Base-by-base conservation (phyloP, 1,139 yeast species). In the Geotrichum klebahnii region DNA sequence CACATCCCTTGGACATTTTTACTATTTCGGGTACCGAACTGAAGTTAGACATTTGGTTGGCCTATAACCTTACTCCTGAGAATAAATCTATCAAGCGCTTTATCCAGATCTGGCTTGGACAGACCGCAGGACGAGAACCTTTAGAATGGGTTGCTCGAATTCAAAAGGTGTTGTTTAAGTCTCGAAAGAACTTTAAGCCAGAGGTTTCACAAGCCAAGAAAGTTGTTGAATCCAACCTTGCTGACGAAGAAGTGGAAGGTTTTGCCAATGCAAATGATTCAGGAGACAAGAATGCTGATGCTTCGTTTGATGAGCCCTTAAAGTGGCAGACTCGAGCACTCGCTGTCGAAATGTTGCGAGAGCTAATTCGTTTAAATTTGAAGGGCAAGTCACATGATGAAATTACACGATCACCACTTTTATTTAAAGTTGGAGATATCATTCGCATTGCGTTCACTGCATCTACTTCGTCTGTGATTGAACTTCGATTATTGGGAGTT, bases 361-460 rank as follows among this genome's bases (percentile, higher is more conserved):
- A 74, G 39, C 67, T 85, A 37, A 66, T 86, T 16, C 55, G 71
- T 48, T 73, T 82, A 2, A 63, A 66, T 17, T 66, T 69, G 19
- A 75, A 75, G 51, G 63, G 71, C 0, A 66, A 67, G 26, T 59
- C 81, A 9, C 67, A 73, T 17, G 67, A 68, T 0, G 59, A 61
- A 34, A 45, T 53, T 37, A 37, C 44, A 2, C 34, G 17, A 10
- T 55, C 61, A 8, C 57, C 62, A 2, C 65, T 86, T 32, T 72
- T 79, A 5, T 65, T 73, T 0, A 77, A 75, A 51, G 76, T 88
- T 6, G 80, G 85, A 20, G 95, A 86, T 34, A 68, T 90, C 38
- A 83, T 90, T 31, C 82, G 84, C 56, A 74, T 89, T n/a, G 82
- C 96, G 0, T 89, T 88, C 61, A 75, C 85, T 19, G 90, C 96